phyloP scores from a whole-genome alignment of 176 grass and related monocot genomes.

The Bonia amplexicaulis region DNA sequence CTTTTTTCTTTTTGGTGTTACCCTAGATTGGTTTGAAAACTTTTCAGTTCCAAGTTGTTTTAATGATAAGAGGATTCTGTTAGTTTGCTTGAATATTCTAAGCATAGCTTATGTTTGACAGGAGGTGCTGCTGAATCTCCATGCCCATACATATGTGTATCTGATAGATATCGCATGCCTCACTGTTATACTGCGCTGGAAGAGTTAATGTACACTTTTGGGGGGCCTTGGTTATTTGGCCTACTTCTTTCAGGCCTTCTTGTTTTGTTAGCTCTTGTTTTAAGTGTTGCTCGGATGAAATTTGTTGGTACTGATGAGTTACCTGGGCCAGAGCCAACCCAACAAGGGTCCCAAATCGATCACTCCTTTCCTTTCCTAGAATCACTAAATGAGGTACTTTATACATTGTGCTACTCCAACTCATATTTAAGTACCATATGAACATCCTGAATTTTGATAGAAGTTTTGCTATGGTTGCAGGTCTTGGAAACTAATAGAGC shows the following conservation, averaged over 20 bases:
- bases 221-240: conserved; percentile 98
- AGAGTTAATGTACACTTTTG: conserved; percentile 98
- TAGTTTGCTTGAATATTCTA: conserved; percentile 17
- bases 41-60: background rate
- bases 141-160: conserved; percentile 86
- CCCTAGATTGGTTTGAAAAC: background rate
- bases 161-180: conserved; percentile 99
- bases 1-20: background rate
- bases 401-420: conserved; percentile 4
- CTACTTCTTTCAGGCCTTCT: conserved; percentile 95
- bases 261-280: conserved; percentile 88
- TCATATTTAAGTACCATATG: background rate
- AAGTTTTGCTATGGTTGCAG: conserved; percentile 42
- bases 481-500: conserved; percentile 97
- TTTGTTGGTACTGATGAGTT: conserved; percentile 95
- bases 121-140: conserved; percentile 87
- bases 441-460: conserved; percentile 3
- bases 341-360: conserved; percentile 96
- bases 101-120: conserved; percentile 36
- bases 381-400: conserved; percentile 89
- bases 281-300: conserved; percentile 99
- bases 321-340: conserved; percentile 92
- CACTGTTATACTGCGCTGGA: conserved; percentile 97
- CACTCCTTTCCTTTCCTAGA: conserved; percentile 99
- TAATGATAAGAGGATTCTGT: background rate